A percentile compares a stretch with the other conserved stretches of the same genome.
These are phyloP conservation scores for Tarenaya hassleriana DNA, from an alignment of 345 rosid species.

Conservation along the genomic window DNA sequence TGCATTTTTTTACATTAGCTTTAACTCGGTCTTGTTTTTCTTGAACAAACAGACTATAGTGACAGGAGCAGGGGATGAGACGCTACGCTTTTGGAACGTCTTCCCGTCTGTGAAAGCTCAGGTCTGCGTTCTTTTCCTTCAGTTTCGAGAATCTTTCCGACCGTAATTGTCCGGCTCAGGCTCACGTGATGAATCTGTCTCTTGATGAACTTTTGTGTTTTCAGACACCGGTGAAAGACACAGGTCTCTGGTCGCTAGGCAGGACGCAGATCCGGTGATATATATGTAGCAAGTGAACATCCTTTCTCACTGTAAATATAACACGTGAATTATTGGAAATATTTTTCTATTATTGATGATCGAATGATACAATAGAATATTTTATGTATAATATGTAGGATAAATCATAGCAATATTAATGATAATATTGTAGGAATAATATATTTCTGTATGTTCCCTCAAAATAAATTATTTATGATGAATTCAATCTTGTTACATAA, in stretches of 20 bases:
- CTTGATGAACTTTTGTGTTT: constrained; percentile 7
- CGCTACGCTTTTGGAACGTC: constrained; percentile 84
- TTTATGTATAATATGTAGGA: too few relatives aligned
- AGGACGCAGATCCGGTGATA: constrained; percentile 77
- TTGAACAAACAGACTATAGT: constrained; percentile 86
- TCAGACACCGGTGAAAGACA: constrained; percentile 85
- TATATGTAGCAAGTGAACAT: constrained; percentile 2
- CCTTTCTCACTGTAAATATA: too few relatives aligned
- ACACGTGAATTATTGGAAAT: too few relatives aligned
- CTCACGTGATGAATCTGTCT: not conserved
- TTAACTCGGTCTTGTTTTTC: not conserved
- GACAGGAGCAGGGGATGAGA: constrained; percentile 98
- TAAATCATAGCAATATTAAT: too few relatives aligned
- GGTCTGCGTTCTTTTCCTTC: constrained; percentile 32
- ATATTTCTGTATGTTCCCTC: too few relatives aligned
- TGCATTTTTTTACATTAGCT: too few relatives aligned
- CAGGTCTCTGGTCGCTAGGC: constrained; percentile 93
- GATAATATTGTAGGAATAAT: too few relatives aligned
- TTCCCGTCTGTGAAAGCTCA: constrained; percentile 80
- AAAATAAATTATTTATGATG: too few relatives aligned
- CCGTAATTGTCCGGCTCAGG: not conserved
- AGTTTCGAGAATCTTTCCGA: constrained; percentile 4
- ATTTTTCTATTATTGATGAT: too few relatives aligned
- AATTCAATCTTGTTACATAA: too few relatives aligned
- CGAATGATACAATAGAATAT: too few relatives aligned